Base-by-base conservation (phyloP, 1,284 basidiomycete genomes). In the Ceratobasidium papillatum region DNA sequence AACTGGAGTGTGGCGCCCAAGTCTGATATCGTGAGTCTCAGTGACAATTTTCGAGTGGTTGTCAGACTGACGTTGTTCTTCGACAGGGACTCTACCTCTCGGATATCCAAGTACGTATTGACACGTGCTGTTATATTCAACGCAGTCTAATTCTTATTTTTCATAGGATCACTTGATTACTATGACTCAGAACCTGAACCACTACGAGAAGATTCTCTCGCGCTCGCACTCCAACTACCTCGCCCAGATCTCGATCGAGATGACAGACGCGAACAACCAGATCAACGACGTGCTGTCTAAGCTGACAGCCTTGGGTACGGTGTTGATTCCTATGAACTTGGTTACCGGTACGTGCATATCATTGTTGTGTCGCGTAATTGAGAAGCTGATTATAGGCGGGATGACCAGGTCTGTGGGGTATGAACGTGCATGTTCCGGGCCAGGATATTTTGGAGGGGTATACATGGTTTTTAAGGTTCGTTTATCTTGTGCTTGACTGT, bases 261-360 rank as follows among this genome's bases (percentile, higher is more conserved):
- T 98, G 96, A 98, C 97, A 38, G 97, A 99, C 80, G 98, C 98
- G 69, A 99, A 99, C 85, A 99, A 99, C 83, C 96, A 98, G 85
- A 99, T 99, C 85, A 99, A 99, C 84, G 96, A 99, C 81, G 97
- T 99, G 2, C 89, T 99, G 4, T 95, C 94, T n/a, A 99, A 99
- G 85, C 86, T 99, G 76, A 99, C 98, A 0, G 98, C 98, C 8
- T 87, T 99, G 49, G 98, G 98, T 89, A 99, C 98, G 0, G 91
- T 99, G 3, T 90, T 99, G 77, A 93, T 99, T 79, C 95, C 95
- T 19, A 97, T 98, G 95, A 98, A 98, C 82, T 84, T 98, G 81
- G 89, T 98, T n/a, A 98, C 96, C 14, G 95, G 94, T 88, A 77
- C 80, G 63, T 86, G 81, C 81, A 80, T 43, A n/a, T 2, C 56